Evolutionary conservation across 73 alveolate species (phyloP).

Genomic region (Urostyla sp.): DNA sequence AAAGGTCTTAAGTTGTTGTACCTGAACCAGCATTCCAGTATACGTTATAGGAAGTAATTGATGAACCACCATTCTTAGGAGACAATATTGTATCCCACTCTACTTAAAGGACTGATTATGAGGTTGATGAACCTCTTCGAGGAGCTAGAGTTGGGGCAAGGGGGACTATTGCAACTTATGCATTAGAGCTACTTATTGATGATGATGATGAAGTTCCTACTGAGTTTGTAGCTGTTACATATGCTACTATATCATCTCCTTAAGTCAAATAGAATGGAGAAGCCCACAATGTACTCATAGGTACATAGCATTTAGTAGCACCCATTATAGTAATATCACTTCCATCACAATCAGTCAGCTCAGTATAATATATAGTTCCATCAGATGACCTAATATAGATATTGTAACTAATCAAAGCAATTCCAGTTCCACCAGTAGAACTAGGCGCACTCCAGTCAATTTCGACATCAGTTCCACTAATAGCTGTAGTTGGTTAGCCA

Average conservation of each 20-base stretch:
- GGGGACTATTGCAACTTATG: constrained; percentile 5
- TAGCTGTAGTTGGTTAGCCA: constrained; percentile 27
- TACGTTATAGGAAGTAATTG: constrained; percentile 18
- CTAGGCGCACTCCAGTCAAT: constrained; percentile 16
- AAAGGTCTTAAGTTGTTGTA: neutral
- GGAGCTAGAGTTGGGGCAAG: constrained; percentile 57
- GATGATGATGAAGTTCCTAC: constrained; percentile 15
- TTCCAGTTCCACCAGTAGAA: constrained; percentile 47
- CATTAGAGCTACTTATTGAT: neutral
- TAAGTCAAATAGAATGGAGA: constrained; percentile 19
- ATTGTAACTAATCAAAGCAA: neutral
- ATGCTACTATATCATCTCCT: constrained; percentile 32
- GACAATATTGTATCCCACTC: constrained; percentile 44
- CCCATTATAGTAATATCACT: neutral
- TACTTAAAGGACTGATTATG: constrained; percentile 38
- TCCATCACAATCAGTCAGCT: constrained; percentile 25
- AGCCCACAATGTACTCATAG: constrained; percentile 10
- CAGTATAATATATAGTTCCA: neutral
- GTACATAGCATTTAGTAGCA: constrained; percentile 20
- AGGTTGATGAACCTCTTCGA: constrained; percentile 50
- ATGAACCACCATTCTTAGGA: constrained; percentile 45
- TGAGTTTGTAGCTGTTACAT: neutral
- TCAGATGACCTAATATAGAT: neutral
- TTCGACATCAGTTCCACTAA: neutral
- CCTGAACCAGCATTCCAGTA: constrained; percentile 56